Percentiles rank a stretch among this genome's conserved stretches.
These are phyloP conservation scores for Lunularia cruciata DNA, from an alignment of 225 moss, liverwort and hornwort genomes.

Conservation along the genomic window DNA sequence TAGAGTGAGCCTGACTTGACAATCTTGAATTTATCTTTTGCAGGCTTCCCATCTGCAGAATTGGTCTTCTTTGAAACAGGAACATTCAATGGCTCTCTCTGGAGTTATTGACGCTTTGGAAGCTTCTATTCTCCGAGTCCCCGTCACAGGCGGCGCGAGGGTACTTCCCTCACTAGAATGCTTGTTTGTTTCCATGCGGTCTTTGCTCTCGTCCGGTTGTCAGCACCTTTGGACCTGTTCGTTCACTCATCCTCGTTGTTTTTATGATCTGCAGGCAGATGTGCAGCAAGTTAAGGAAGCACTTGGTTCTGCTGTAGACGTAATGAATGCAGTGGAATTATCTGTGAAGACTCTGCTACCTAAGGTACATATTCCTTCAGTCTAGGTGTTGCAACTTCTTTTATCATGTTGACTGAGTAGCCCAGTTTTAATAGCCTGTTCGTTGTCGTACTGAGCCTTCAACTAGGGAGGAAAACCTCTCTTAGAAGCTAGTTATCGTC, in stretches of 20 bases:
- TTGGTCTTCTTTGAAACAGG: slow-evolving; percentile 83
- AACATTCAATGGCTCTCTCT: slow-evolving; percentile 81
- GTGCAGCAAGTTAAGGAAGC: slow-evolving; percentile 98
- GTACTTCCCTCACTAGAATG: slow-evolving; percentile 43
- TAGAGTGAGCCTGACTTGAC: too few species aligned
- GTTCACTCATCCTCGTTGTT: not conserved
- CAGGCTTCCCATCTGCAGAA: slow-evolving; percentile 80
- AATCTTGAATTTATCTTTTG: too few species aligned
- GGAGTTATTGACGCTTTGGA: slow-evolving; percentile 96
- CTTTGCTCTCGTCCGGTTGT: not conserved
- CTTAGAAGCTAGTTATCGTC: not conserved
- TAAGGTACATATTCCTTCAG: slow-evolving; percentile 47
- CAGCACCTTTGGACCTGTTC: not conserved
- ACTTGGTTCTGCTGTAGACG: slow-evolving; percentile 94
- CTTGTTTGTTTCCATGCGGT: too few species aligned
- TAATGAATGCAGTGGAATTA: slow-evolving; percentile 91
- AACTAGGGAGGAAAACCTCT: too few species aligned
- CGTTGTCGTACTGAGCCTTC: too few species aligned
- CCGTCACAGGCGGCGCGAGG: slow-evolving; percentile 96
- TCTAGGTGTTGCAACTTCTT: not conserved
- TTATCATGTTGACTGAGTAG: not conserved
- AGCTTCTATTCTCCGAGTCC: slow-evolving; percentile 95
- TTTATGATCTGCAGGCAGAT: slow-evolving; percentile 66
- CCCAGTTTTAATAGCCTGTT: too few species aligned
- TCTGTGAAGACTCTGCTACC: slow-evolving; percentile 78